Conservation (phyloP, 306 rosid species). For the Corylus heterophylla region DNA sequence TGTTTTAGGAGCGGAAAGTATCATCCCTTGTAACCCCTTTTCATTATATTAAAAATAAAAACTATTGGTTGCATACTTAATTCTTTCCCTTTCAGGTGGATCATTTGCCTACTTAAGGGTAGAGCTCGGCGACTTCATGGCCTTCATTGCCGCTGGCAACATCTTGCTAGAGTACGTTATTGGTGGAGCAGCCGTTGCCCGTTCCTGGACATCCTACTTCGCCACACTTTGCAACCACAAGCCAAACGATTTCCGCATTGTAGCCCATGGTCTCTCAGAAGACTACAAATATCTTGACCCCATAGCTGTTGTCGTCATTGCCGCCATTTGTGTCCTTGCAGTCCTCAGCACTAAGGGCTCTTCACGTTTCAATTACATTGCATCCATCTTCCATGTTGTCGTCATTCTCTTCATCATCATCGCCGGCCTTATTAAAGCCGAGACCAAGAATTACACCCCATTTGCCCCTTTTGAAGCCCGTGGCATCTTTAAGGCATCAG, state of each 20-base stretch:
- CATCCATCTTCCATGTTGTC: constrained; percentile 56
- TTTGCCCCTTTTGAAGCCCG: constrained; percentile 45
- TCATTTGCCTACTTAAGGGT: constrained; percentile 85
- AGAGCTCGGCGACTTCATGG: constrained; percentile 80
- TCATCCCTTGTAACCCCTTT: too few species aligned
- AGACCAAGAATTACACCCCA: constrained; percentile 39
- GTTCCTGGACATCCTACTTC: constrained; percentile 87
- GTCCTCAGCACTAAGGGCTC: constrained; percentile 78
- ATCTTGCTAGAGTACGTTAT: constrained; percentile 70
- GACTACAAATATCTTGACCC: constrained; percentile 66
- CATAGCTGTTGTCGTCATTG: constrained; percentile 52
- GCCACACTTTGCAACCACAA: constrained; percentile 61
- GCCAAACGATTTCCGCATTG: constrained; percentile 59
- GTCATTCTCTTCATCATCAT: constrained; percentile 67
- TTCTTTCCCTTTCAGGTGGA: constrained; percentile 48
- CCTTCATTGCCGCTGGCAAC: constrained; percentile 82
- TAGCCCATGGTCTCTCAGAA: constrained; percentile 11
- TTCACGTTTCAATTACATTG: constrained; percentile 75
- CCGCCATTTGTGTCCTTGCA: constrained; percentile 46
- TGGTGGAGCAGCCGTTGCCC: constrained; percentile 70
- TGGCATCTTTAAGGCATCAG: constrained; percentile 63
- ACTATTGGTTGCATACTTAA: too few species aligned
- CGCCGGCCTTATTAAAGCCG: constrained; percentile 67
- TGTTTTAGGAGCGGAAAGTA: too few species aligned
- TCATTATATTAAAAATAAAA: too few species aligned